Evolutionary conservation across 2,329 filamentous ascomycete species (phyloP), one percentile per base, ranked within the genome.

Genomic region (Xylariales sp.): DNA sequence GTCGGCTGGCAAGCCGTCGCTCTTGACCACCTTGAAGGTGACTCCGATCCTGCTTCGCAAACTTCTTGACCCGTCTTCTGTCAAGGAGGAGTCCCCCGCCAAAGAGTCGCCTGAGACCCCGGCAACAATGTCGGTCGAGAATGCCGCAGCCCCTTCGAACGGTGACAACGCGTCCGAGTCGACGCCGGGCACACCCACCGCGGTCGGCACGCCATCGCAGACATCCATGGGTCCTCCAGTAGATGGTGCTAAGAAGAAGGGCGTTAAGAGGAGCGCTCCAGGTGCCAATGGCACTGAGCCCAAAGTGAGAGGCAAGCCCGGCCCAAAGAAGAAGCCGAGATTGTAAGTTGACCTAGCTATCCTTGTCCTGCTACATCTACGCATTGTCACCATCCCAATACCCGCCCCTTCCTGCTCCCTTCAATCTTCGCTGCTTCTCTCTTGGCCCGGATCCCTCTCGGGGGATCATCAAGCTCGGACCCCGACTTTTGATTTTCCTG

Each of bases 241-340:
- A 31, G 75, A 79, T 38, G 79, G 72, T 6, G 66, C 72, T 11
- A 89, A 87, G 70, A 88, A 87, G 69, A 90, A 90, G 63, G 82
- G 83, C 23, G 69, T 77, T 23, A 85, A 88, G 60, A 77, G 83
- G 48, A 76, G 78, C 16, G 84, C 85, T 51, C 71, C 77, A 27
- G 78, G 72, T 39, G 72, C 70, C 41, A 84, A 85, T 65, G 72
- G 80, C 56, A 63, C 65, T 44, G 53, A 70, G 65, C 62, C 66
- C n/a, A 89, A 86, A 62, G 72, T 82, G 38, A 73, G 87, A 58
- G 85, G 85, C 57, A 94, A 95, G 69, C 91, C 93, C 6, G 91
- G 91, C 6, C 91, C 91, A 0, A 97, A 96, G 78, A 95, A 96
- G 79, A 95, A 94, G 70, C 83, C 86, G 48, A 83, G 85, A 73